Evolutionary conservation across 257 asterid genomes (phyloP).

Genomic region (Buddleja alternifolia): DNA sequence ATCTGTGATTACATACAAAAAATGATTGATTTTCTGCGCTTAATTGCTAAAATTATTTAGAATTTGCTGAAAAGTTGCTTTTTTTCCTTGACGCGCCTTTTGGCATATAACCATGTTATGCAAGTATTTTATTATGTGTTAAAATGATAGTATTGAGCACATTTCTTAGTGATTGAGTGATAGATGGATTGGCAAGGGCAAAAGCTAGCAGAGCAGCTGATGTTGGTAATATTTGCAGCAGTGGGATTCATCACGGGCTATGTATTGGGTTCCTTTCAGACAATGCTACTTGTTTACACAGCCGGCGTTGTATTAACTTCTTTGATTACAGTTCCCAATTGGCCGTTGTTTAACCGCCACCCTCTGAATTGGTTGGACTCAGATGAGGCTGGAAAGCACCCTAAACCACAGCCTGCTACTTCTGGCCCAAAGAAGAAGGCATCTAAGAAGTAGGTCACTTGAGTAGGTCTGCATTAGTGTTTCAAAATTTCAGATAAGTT

Average conservation of each 20-base stretch:
- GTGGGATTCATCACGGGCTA: slow-evolving; percentile 65
- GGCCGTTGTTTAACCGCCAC: slow-evolving; percentile 70
- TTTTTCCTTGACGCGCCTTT: too few species aligned
- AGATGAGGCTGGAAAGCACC: slow-evolving; percentile 64
- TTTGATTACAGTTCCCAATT: slow-evolving; percentile 62
- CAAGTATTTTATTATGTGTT: too few species aligned
- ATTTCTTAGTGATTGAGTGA: slow-evolving; percentile 2
- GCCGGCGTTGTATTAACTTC: slow-evolving; percentile 70
- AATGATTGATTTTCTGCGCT: too few species aligned
- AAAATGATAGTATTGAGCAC: too few species aligned
- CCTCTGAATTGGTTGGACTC: slow-evolving; percentile 78
- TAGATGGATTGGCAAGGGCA: slow-evolving; percentile 96
- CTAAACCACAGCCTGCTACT: slow-evolving; percentile 53
- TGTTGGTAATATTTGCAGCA: slow-evolving; percentile 56
- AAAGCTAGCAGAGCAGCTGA: slow-evolving; percentile 74
- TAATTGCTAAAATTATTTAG: too few species aligned
- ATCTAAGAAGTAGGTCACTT: slow-evolving; percentile 54
- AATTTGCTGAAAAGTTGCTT: too few species aligned
- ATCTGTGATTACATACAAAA: too few species aligned
- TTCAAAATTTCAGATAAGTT: too few species aligned
- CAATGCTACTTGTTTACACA: slow-evolving; percentile 59
- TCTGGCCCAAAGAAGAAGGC: slow-evolving; percentile 56
- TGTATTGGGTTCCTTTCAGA: slow-evolving; percentile 63
- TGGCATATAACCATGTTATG: too few species aligned
- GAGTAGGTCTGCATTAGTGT: too few species aligned